Evolutionary conservation across 495 filamentous ascomycete species (phyloP).

Genomic region (Penicillium argentinense): DNA sequence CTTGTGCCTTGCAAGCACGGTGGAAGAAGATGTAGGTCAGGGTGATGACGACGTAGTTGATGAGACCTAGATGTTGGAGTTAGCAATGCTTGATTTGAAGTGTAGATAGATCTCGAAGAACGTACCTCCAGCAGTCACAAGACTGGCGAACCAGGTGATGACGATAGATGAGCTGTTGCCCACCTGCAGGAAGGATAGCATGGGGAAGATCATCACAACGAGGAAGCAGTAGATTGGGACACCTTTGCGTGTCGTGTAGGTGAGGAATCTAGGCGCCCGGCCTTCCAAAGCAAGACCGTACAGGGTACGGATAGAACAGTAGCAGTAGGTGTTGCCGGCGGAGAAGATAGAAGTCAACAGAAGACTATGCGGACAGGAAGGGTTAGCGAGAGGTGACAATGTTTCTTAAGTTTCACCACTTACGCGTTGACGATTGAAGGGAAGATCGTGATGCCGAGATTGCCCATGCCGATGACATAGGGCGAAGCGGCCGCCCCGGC

Average conservation of each 20-base stretch:
- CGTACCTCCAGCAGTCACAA: constrained; percentile 36
- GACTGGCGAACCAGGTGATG: constrained; percentile 34
- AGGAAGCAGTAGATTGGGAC: constrained; percentile 50
- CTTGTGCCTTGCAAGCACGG: constrained; percentile 57
- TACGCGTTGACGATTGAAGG: constrained; percentile 35
- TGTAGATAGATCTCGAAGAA: neutral
- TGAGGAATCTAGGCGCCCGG: constrained; percentile 61
- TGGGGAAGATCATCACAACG: constrained; percentile 49
- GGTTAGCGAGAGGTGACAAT: constrained; percentile 56
- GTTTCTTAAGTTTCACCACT: constrained; percentile 52
- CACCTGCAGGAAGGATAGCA: constrained; percentile 38
- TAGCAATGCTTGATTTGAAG: neutral
- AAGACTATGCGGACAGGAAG: too few species aligned
- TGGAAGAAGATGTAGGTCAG: constrained; percentile 63
- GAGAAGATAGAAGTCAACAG: constrained; percentile 49
- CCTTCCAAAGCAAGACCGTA: constrained; percentile 69
- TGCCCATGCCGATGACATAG: neutral
- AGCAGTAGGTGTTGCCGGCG: constrained; percentile 81
- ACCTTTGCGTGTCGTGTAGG: constrained; percentile 42
- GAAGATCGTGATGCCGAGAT: neutral
- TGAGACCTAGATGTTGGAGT: constrained; percentile 47
- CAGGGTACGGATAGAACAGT: constrained; percentile 74
- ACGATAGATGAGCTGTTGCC: constrained; percentile 27
- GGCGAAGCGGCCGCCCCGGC: constrained; percentile 47
- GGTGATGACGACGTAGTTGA: constrained; percentile 54